phyloP scores from a whole-genome alignment of 169 alveolate species.

The Cryptosporidium parvum region DNA sequence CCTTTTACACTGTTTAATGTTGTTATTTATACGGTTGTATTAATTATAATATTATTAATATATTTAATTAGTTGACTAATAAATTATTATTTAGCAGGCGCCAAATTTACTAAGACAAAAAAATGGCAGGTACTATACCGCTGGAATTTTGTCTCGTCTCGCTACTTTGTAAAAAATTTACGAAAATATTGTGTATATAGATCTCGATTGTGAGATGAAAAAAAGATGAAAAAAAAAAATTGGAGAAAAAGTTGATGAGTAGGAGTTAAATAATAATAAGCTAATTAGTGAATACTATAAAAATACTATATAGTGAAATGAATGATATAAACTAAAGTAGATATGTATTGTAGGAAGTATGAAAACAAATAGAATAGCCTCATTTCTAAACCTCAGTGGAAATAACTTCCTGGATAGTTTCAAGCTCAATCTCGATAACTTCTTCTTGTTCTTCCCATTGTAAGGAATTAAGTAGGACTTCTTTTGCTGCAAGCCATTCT shows the following conservation, averaged over 20 bases:
- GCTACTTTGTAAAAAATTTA: not conserved
- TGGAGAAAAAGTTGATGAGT: not conserved
- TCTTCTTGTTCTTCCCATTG: conserved; percentile 76
- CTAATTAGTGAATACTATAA: not conserved
- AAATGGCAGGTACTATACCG: not conserved
- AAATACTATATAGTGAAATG: not conserved
- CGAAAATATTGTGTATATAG: not conserved
- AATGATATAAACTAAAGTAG: conserved; percentile 2
- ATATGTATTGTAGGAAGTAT: not conserved
- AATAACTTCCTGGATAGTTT: conserved; percentile 66
- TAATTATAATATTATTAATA: not conserved
- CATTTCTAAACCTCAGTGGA: conserved; percentile 40
- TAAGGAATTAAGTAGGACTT: conserved; percentile 24
- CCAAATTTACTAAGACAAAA: conserved; percentile 12
- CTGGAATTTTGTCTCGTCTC: conserved; percentile 20
- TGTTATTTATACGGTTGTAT: not conserved
- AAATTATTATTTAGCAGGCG: not conserved
- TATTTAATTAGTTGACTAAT: not conserved
- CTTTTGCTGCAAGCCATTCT: conserved; percentile 64
- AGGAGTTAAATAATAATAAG: not conserved
- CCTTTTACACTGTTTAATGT: not conserved
- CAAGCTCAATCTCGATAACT: conserved; percentile 67
- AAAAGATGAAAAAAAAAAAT: not conserved
- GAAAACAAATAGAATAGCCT: not conserved
- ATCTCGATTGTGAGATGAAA: not conserved